Percentiles rank a stretch among this genome's conserved stretches.
These are phyloP conservation scores for Brassica juncea DNA, from an alignment of 345 rosid genomes.

Conservation along the genomic window DNA sequence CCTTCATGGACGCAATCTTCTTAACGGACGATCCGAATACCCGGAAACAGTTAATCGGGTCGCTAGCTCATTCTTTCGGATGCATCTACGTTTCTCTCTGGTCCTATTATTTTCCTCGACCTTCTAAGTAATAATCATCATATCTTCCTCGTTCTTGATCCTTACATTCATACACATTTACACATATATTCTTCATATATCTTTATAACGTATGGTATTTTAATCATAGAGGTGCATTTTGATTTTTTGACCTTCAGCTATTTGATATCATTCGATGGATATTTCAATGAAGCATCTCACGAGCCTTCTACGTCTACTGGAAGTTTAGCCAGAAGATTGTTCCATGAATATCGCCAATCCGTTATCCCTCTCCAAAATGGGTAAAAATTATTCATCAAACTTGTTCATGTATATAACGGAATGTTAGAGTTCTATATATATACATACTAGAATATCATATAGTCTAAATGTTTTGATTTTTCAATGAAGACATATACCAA, in stretches of 20 bases:
- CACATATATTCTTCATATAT: conserved; percentile 1
- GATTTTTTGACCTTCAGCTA: not conserved
- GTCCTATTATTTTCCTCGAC: conserved; percentile 46
- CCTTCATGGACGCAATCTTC: conserved; percentile 60
- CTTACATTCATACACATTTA: not conserved
- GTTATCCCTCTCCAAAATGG: conserved; percentile 40
- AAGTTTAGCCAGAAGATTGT: conserved; percentile 48
- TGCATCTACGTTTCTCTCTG: conserved; percentile 72
- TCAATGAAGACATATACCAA: conserved; percentile 49
- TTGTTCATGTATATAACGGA: not conserved
- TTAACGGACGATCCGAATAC: conserved; percentile 36
- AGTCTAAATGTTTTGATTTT: not conserved
- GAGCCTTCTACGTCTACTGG: conserved; percentile 51
- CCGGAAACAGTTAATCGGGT: conserved; percentile 49
- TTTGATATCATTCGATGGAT: conserved; percentile 44
- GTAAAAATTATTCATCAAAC: conserved; percentile 25
- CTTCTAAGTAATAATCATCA: conserved; percentile 50
- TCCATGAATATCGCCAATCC: conserved; percentile 50
- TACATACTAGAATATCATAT: not conserved
- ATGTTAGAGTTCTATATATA: not conserved
- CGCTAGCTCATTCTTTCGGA: conserved; percentile 49
- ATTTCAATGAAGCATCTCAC: conserved; percentile 45
- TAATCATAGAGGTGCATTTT: not conserved
- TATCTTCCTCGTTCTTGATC: not conserved
- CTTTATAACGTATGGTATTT: not conserved